Evolutionary conservation across 1,139 yeast species (phyloP).

Genomic region (Candida albicans): DNA sequence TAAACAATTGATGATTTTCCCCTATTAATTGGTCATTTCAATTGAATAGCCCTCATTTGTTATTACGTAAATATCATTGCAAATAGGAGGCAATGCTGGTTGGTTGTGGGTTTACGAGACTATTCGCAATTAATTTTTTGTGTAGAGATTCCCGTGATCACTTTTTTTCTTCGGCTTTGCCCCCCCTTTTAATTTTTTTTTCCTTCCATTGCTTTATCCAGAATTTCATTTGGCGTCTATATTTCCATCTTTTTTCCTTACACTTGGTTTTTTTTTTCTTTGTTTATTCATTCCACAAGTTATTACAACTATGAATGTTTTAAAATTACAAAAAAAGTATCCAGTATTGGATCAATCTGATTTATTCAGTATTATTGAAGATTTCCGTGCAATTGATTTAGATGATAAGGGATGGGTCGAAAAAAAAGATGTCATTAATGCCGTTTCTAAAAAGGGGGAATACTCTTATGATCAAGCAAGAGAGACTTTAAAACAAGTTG

Average conservation of each 20-base stretch:
- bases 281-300: neutral
- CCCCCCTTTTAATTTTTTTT: neutral
- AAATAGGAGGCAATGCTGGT: no score
- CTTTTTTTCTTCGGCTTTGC: neutral
- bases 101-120: no score
- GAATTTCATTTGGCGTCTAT: neutral
- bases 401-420: conserved; percentile 97
- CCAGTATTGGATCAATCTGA: conserved; percentile 87
- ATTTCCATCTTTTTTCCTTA: no score
- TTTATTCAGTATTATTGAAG: conserved; percentile 79
- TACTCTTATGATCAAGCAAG: conserved; percentile 91
- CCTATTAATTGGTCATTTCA: no score
- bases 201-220: conserved; percentile 1
- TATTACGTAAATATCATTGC: no score
- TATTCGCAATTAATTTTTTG: no score
- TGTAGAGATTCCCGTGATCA: no score
- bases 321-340: conserved; percentile 70
- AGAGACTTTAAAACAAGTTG: conserved; percentile 85
- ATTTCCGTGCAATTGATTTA: conserved; percentile 69
- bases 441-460: conserved; percentile 74
- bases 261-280: neutral
- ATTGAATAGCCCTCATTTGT: no score
- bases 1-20: no score
- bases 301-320: conserved; percentile 42
- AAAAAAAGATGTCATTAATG: conserved; percentile 84